Evolutionary conservation across 345 rosid genomes (phyloP).

Genomic region (Chamaenerion angustifolium): DNA sequence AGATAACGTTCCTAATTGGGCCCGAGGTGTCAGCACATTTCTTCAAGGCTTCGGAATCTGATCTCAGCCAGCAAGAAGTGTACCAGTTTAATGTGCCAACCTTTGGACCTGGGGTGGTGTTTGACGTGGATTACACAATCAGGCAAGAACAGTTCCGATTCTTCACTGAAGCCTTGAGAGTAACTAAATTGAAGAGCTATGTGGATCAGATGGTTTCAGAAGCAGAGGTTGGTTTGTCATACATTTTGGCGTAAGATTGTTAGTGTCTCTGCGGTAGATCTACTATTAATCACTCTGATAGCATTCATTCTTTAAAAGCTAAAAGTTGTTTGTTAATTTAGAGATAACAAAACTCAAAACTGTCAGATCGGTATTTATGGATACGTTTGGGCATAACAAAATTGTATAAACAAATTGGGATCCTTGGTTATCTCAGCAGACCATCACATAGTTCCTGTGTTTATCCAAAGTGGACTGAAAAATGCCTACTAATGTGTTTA

Average conservation of each 20-base stretch:
- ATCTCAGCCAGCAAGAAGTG: slow-evolving; percentile 93
- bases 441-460: no score
- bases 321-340: no score
- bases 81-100: slow-evolving; percentile 95
- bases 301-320: no score
- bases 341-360: no score
- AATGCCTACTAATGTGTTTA: no score
- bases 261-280: no score
- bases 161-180: slow-evolving; percentile 81
- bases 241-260: background rate
- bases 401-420: no score
- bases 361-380: no score
- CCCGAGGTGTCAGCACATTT: slow-evolving; percentile 97
- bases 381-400: no score
- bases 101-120: slow-evolving; percentile 94
- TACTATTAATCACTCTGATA: no score
- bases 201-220: slow-evolving; percentile 93
- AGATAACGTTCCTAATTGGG: slow-evolving; percentile 84
- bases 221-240: slow-evolving; percentile 43
- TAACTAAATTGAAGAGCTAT: slow-evolving; percentile 74
- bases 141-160: slow-evolving; percentile 95
- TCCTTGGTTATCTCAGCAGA: no score
- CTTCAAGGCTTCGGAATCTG: slow-evolving; percentile 80
- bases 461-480: no score
- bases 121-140: slow-evolving; percentile 76